Evolutionary conservation across 768 basidiomycete species (phyloP), one percentile per base, ranked within the genome.

Genomic region (Lactarius akahatsu): DNA sequence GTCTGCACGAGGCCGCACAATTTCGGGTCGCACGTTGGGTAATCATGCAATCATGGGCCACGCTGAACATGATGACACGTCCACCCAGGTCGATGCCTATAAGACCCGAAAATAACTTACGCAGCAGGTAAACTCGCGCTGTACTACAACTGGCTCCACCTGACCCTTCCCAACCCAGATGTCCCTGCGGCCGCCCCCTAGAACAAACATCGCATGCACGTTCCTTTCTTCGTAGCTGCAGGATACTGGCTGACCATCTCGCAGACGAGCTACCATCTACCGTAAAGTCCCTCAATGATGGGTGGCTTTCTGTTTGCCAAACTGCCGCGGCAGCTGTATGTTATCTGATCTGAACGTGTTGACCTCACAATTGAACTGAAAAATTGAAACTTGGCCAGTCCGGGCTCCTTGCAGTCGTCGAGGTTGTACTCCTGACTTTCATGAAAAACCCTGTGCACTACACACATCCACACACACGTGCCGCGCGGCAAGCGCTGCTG

Each of bases 341-440:
- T 56, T 38, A 30, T n/a, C 16, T 23, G 23, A 52, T 52, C 13
- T 15, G 50, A 32, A 40, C 28, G 18, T 40, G n/a, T 8, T 15
- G 23, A 18, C 6, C 26, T 32, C 26, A 10, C 23, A 43, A 7
- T 62, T 23, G 18, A 23, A 41, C 47, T 60, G 23, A 34, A 50
- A 11, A 34, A 28, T 28, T 40, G 34, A 4, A 8, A 8, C 15
- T 26, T 20, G 2, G 13, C 30, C 41, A 68, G 67, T 59, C 67
- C 16, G 67, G 62, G 10, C 57, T 68, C 36, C 45, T 68, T 26
- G 62, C 67, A 13, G 56, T 57, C 16, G 63, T 68, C 10, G 67
- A 63, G 20, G 57, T 54, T 20, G 41, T 64, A 28, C 62, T 68
- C 57, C 38, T 68, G 38, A 28, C 32, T 13, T 54, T 62, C 32